Conservation (phyloP, 179 eudicot genomes). For the Sideroxylon spinosum region DNA sequence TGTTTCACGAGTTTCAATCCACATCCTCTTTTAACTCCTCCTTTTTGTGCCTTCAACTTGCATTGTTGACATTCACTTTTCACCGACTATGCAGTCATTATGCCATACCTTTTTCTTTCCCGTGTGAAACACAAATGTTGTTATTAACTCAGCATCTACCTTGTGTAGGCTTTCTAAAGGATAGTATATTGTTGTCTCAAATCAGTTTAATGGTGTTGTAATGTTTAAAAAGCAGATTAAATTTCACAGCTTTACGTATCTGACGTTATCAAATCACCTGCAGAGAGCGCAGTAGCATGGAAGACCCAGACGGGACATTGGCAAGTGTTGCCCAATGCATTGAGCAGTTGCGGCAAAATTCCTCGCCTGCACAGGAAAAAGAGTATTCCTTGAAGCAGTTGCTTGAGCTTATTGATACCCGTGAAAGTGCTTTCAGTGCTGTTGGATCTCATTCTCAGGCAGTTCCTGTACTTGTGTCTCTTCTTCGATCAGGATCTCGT, state of each 20-base stretch:
- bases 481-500: conserved; percentile 81
- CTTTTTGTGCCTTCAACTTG: background rate
- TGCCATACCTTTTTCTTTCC: background rate
- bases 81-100: conserved; percentile 1
- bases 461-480: conserved; percentile 94
- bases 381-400: conserved; percentile 74
- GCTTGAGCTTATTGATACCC: conserved; percentile 80
- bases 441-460: conserved; percentile 99
- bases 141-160: background rate
- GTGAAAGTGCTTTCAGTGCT: conserved; percentile 93
- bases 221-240: background rate
- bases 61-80: conserved; percentile 4
- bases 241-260: background rate
- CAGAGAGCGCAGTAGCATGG: conserved; percentile 97
- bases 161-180: background rate
- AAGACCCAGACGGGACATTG: conserved; percentile 94
- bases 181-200: background rate
- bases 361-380: conserved; percentile 77
- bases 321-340: conserved; percentile 98
- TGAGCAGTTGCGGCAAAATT: conserved; percentile 89
- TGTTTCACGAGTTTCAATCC: background rate
- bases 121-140: conserved; percentile 1
- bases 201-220: conserved; percentile 9
- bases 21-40: conserved; percentile 7
- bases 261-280: conserved; percentile 20